Evolutionary conservation across 768 basidiomycete genomes (phyloP), one percentile per base, ranked within the genome.

Genomic region (Gymnopilus dilepis): DNA sequence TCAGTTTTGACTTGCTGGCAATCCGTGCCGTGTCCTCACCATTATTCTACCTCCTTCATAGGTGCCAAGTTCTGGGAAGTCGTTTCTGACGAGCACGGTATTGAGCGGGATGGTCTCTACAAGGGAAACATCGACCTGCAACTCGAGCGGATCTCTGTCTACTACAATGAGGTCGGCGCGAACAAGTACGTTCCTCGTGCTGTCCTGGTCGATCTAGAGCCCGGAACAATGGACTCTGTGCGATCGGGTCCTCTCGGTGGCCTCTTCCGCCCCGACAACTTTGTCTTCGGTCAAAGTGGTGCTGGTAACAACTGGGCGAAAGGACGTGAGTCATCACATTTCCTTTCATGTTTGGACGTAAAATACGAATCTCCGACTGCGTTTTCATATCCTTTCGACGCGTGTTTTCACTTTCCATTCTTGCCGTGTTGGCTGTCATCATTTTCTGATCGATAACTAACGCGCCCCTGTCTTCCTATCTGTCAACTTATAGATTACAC

Each of bases 301-400:
- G 97, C 95, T 69, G 96, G 97, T 73, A 98, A 99, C 88, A 99
- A 99, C 83, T 99, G 97, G 97, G 97, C 97, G 22, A 99, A 99
- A 90, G 97, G 97, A 84, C 92, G 91, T 95, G 73, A 86, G 94
- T 91, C 50, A 38, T 51, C 26, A 19, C 60, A 33, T 43, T 56
- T 38, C 58, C 40, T 40, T 54, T 59, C 21, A 30, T 6, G 8
- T 19, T 33, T 24, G 31, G 21, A 22, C 57, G 24, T 19, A 21
- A 56, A 43, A 11, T 37, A 17, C 40, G 34, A 22, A 17, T 37
- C 13, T 37, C 3, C n/a, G 21, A 13, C 15, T 21, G 40, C n/a
- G 19, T 30, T 63, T 47, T 28, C 4, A 22, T 17, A 45, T 34
- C 43, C 61, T 60, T 67, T 65, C 52, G 66, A 72, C 73, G 70